Base-by-base conservation (phyloP, 2,329 filamentous ascomycete genomes). In the Helminthosporium solani region DNA sequence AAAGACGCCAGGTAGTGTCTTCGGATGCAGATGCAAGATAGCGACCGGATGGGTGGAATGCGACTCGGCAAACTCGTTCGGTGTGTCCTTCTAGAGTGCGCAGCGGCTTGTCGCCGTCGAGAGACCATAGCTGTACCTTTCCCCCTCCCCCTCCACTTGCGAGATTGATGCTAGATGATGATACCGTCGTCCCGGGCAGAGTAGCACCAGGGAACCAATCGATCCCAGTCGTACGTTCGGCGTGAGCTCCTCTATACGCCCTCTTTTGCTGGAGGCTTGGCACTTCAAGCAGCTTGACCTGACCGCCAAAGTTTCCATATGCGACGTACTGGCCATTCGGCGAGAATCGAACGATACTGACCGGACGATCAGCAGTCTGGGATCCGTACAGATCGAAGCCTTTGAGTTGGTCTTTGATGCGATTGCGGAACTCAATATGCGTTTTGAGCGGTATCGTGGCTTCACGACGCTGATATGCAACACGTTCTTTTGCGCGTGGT, bases 1-100 rank as follows among this genome's bases (percentile, higher is more conserved):
- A 99, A 27, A 99, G 76, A 35, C 92, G 84, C 94, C 94, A 99
- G 0, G 94, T 96, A 2, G 90, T 96, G 66, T 99, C 94, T 61
- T 94, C 94, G 0, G 90, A 96, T 6, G 94, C 94, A 1, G 91
- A 96, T 4, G 92, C 94, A 5, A 97, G 77, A 63, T 92, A 97
- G 51, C 81, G 81, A 3, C 92, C 92, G 0, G 89, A 95, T 0
- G 94, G 94, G 57, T 99, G 94, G 63, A 97, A 96, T 48, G 96
- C 94, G 11, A 95, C 86, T 46, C 92, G 84, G 60, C 90, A 96
- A 7, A 99, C 90, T 50, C 94, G 85, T 43, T 87, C 88, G 3
- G 82, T 85, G 64, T 99, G 94, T 1, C 92, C 94, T 19, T 85
- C 80, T 0, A 97, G 77, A 0, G 88, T 95, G 0, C 87, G 81